phyloP scores from a whole-genome alignment of 2,329 filamentous ascomycete genomes.

The Ilyonectria robusta region DNA sequence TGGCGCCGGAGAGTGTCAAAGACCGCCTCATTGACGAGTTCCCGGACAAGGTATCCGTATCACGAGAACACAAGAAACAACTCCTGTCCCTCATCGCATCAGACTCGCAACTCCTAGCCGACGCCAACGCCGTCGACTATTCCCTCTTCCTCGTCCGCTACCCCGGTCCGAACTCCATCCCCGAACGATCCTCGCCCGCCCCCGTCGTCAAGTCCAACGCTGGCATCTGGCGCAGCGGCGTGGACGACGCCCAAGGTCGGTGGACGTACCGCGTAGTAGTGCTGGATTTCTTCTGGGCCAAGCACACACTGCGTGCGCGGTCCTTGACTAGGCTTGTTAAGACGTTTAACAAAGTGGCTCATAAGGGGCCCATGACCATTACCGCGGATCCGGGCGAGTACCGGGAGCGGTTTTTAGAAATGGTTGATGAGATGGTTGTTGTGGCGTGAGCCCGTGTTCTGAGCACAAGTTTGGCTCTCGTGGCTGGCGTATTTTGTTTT shows the following conservation, averaged over 20 bases:
- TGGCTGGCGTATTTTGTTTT: not conserved
- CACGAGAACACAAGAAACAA: slow-evolving; percentile 66
- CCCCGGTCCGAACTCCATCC: slow-evolving; percentile 37
- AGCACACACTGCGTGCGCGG: slow-evolving; percentile 77
- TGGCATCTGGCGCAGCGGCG: slow-evolving; percentile 71
- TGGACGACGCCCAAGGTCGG: slow-evolving; percentile 72
- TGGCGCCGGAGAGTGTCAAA: slow-evolving; percentile 76
- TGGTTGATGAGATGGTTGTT: slow-evolving; percentile 61
- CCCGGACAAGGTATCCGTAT: slow-evolving; percentile 74
- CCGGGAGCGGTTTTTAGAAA: slow-evolving; percentile 65
- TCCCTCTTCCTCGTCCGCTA: slow-evolving; percentile 78
- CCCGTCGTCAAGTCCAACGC: slow-evolving; percentile 54
- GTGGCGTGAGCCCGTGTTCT: slow-evolving; percentile 43
- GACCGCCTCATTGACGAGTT: slow-evolving; percentile 78
- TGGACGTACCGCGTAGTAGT: slow-evolving; percentile 78
- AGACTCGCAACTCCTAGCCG: slow-evolving; percentile 75
- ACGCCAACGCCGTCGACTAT: slow-evolving; percentile 80
- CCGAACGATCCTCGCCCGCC: slow-evolving; percentile 48
- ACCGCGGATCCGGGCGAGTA: slow-evolving; percentile 80
- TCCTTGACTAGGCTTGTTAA: slow-evolving; percentile 76
- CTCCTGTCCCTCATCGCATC: slow-evolving; percentile 69
- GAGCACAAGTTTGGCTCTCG: not conserved
- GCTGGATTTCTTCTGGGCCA: slow-evolving; percentile 85
- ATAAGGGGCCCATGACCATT: slow-evolving; percentile 81
- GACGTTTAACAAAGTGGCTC: slow-evolving; percentile 73